phyloP scores from a whole-genome alignment of 257 asterid species.

The Ballota nigra region DNA sequence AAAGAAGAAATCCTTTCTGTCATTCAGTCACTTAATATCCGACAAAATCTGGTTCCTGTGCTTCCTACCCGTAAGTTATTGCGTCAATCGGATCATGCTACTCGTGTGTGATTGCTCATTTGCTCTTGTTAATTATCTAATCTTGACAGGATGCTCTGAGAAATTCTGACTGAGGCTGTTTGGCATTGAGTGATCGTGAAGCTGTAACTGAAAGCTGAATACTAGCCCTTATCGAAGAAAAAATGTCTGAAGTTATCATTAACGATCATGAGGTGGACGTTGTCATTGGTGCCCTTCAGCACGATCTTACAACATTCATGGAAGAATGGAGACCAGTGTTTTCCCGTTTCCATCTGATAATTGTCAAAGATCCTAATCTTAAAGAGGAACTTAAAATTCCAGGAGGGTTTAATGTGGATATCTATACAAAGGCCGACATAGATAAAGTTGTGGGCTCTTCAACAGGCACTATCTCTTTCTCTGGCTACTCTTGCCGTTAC shows the following conservation, averaged over 20 bases:
- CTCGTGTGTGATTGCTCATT: constrained; percentile 4
- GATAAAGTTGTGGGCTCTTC: constrained; percentile 59
- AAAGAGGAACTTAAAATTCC: constrained; percentile 70
- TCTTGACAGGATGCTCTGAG: constrained; percentile 75
- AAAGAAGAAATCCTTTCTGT: constrained; percentile 78
- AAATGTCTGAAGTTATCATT: constrained; percentile 50
- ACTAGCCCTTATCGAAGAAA: neutral
- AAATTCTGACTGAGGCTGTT: constrained; percentile 40
- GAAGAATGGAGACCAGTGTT: constrained; percentile 80
- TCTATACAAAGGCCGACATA: constrained; percentile 63
- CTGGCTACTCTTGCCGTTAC: constrained; percentile 87
- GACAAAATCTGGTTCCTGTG: constrained; percentile 47
- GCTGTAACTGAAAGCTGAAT: constrained; percentile 18
- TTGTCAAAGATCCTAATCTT: constrained; percentile 80
- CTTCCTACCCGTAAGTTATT: constrained; percentile 56
- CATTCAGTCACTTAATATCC: constrained; percentile 67
- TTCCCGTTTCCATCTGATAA: constrained; percentile 77
- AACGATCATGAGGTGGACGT: constrained; percentile 58
- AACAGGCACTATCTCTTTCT: constrained; percentile 42
- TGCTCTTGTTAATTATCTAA: constrained; percentile 17
- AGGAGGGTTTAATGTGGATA: constrained; percentile 53
- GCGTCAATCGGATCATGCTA: neutral
- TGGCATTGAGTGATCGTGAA: too few relatives aligned
- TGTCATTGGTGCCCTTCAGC: constrained; percentile 64
- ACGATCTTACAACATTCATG: constrained; percentile 77